These are phyloP conservation scores for Euphorbia lathyris DNA, from an alignment of 345 rosid genomes.

Conservation along the genomic window DNA sequence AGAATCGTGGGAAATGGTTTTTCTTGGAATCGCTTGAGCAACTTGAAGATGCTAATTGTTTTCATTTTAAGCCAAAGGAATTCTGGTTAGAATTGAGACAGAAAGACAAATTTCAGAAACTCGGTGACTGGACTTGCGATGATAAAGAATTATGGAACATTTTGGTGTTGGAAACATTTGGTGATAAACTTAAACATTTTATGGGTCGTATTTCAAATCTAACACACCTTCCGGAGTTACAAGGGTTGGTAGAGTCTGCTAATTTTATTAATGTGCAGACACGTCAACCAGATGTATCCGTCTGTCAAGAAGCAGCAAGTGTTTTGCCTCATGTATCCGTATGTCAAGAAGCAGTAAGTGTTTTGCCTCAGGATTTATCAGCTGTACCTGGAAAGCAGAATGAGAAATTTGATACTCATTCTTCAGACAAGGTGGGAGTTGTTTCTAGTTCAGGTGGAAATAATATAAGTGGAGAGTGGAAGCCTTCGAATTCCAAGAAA, in stretches of 20 bases:
- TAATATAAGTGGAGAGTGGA: not conserved
- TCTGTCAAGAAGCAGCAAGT: too few relatives aligned
- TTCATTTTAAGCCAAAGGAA: constrained; percentile 59
- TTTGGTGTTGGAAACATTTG: constrained; percentile 49
- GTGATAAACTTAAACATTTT: constrained; percentile 37
- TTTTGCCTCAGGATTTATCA: constrained; percentile 24
- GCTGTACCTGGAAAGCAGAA: constrained; percentile 25
- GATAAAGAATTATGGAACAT: constrained; percentile 35
- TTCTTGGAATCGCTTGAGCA: constrained; percentile 60
- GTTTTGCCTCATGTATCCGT: too few relatives aligned
- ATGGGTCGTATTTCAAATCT: constrained; percentile 25
- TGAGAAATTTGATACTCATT: constrained; percentile 20
- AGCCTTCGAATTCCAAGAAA: constrained; percentile 6
- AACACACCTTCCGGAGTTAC: constrained; percentile 18
- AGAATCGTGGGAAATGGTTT: constrained; percentile 61
- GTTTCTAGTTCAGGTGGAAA: constrained; percentile 19
- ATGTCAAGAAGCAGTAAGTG: constrained; percentile 15
- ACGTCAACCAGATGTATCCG: constrained; percentile 22
- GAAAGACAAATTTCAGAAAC: constrained; percentile 36
- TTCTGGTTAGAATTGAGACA: constrained; percentile 74
- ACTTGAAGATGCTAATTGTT: constrained; percentile 29
- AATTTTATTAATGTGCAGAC: constrained; percentile 8
- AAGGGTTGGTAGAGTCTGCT: constrained; percentile 11
- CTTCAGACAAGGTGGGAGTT: constrained; percentile 15
- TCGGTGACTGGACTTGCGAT: constrained; percentile 57